A percentile compares a stretch with the other conserved stretches of the same genome.
Conservation (phyloP, 495 filamentous ascomycete species). For the Achaetomiella virescens region DNA sequence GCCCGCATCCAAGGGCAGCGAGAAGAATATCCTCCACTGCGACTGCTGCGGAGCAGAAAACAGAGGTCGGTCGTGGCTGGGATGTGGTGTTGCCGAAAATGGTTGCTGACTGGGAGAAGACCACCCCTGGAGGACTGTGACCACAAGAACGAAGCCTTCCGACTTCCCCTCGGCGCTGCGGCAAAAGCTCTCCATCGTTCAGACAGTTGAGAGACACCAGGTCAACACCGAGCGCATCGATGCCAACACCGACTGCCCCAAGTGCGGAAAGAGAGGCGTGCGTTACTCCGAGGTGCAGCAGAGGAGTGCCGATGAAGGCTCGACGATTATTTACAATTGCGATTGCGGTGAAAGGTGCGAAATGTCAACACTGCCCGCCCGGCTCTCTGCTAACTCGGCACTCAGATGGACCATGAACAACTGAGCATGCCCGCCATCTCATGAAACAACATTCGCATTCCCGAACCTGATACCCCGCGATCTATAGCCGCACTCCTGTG, state of each 20-base stretch:
- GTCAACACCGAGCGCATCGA: conserved; percentile 69
- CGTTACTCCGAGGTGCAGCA: conserved; percentile 80
- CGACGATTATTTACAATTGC: conserved; percentile 82
- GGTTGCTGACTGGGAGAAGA: conserved; percentile 44
- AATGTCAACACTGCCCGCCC: neutral
- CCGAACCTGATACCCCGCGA: conserved; percentile 6
- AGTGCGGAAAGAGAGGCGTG: conserved; percentile 78
- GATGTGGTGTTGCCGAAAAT: neutral
- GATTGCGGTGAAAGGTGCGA: conserved; percentile 78
- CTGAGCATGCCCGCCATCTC: conserved; percentile 5
- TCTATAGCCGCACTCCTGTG: conserved; percentile 1
- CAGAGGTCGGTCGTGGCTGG: conserved; percentile 52
- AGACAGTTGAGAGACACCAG: conserved; percentile 73
- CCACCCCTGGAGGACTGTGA: conserved; percentile 67
- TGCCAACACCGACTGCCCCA: conserved; percentile 61
- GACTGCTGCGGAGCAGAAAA: conserved; percentile 79
- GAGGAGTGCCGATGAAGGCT: conserved; percentile 90
- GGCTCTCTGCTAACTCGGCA: conserved; percentile 22
- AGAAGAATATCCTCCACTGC: conserved; percentile 70
- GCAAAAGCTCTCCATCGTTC: conserved; percentile 76
- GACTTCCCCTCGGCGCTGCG: conserved; percentile 84
- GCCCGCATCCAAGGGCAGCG: conserved; percentile 66
- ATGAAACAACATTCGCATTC: neutral
- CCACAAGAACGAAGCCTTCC: conserved; percentile 77
- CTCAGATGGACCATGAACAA: conserved; percentile 43